phyloP scores from a whole-genome alignment of 2,329 filamentous ascomycete species.

The Cladosporium sp. region DNA sequence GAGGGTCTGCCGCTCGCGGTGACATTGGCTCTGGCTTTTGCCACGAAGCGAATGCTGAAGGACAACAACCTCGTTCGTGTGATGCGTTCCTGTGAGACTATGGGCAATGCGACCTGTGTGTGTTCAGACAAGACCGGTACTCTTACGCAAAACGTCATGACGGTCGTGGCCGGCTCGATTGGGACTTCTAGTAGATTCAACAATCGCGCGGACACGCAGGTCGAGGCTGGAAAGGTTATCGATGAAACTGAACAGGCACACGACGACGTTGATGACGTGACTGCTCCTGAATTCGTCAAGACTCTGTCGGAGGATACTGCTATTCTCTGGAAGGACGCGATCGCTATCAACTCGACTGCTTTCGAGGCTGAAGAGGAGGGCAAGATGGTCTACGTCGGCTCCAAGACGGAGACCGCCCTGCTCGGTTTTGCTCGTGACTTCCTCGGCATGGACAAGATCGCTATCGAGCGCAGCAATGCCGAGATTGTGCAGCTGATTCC shows the following conservation, averaged over 20 bases:
- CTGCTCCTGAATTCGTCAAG: conserved; percentile 49
- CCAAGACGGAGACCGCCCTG: conserved; percentile 71
- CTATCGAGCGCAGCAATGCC: conserved; percentile 56
- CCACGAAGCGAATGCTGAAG: conserved; percentile 61
- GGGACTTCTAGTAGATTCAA: conserved; percentile 54
- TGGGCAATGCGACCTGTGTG: conserved; percentile 67
- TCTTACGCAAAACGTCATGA: conserved; percentile 69
- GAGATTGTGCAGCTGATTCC: conserved; percentile 51
- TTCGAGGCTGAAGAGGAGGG: conserved; percentile 61
- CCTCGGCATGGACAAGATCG: conserved; percentile 57
- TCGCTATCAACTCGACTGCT: conserved; percentile 62
- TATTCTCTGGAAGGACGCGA: conserved; percentile 55
- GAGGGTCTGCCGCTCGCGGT: conserved; percentile 63
- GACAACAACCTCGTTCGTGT: conserved; percentile 66
- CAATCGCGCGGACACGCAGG: conserved; percentile 29
- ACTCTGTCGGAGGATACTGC: conserved; percentile 49
- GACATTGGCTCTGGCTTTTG: conserved; percentile 61
- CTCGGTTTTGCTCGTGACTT: conserved; percentile 62
- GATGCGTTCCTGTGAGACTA: conserved; percentile 62
- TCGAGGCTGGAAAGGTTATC: conserved; percentile 18
- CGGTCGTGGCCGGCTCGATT: conserved; percentile 65
- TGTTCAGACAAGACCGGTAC: conserved; percentile 78
- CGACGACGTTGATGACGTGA: conserved; percentile 41
- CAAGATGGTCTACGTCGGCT: conserved; percentile 58
- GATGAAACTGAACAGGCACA: conserved; percentile 26